Evolutionary conservation across 352 stramenopile genomes (phyloP), one percentile per base, ranked within the genome.

Genomic region (Phytopythium ostracodes): DNA sequence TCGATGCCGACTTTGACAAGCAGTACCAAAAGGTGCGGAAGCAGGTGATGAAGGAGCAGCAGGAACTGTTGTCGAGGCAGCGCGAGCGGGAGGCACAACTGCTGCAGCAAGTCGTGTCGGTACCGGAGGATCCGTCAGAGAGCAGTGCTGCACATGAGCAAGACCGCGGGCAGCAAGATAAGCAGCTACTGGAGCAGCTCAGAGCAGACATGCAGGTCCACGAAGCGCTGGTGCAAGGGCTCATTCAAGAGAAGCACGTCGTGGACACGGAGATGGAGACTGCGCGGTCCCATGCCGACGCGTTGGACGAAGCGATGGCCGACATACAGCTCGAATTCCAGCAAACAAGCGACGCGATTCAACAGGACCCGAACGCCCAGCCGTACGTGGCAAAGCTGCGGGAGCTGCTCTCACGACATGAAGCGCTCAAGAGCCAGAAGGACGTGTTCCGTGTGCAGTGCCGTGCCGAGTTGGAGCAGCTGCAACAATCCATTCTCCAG

Each of bases 21-120:
- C 79, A 88, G 62, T 93, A 89, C 44, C 66, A 91, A 43, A 75
- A 76, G 15, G 72, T 69, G 1, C 64, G 74, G 52, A 77, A 81
- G 43, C 78, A 87, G 58, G 79, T 81, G 5, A 68, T 70, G 31
- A 64, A 69, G 2, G 81, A 88, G 44, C 72, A 94, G 47, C 70
- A 83, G 43, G 47, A 59, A 11, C 57, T 80, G 27, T 31, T 86
- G 8, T 65, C 53, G 24, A 62, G 70, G 63, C 74, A 87, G 35
- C 70, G 73, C 33, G 68, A 71, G 24, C 73, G 73, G n/a, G 79
- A 92, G 59, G 60, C 64, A 0, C 64, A 83, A 44, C 62, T 92
- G 12, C 59, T 91, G 17, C 69, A 84, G 38, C 70, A 77, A 42
- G 79, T 87, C 2, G 71, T 88, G 20, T 73, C 65, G 2, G 74